These are phyloP conservation scores for Sodiomyces alkalinus DNA, from an alignment of 2,329 filamentous ascomycete genomes.

Conservation along the genomic window DNA sequence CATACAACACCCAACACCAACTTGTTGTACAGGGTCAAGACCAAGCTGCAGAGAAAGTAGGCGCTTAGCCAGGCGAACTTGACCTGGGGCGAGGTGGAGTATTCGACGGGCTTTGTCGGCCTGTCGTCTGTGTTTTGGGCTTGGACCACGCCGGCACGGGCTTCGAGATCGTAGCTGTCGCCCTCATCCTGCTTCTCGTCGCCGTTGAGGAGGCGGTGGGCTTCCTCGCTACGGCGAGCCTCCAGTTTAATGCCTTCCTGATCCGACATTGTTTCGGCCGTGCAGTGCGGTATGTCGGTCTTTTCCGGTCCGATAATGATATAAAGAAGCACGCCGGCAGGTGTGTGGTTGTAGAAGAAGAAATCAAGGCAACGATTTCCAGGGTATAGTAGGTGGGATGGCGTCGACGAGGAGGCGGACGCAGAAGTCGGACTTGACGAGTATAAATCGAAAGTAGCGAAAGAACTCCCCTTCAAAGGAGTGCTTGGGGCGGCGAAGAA, in stretches of 20 bases:
- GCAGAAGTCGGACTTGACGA: too few relatives aligned
- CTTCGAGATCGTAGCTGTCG: conserved; percentile 8
- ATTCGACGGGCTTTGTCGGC: conserved; percentile 16
- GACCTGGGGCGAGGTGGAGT: conserved; percentile 25
- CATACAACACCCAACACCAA: conserved; percentile 35
- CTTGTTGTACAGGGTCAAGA: conserved; percentile 44
- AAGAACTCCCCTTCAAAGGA: too few relatives aligned
- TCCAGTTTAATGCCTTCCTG: conserved; percentile 8
- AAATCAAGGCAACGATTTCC: not conserved
- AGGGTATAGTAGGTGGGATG: too few relatives aligned
- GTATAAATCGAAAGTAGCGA: too few relatives aligned
- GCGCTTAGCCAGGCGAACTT: conserved; percentile 34
- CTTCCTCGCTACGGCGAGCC: conserved; percentile 8
- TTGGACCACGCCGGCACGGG: conserved; percentile 4
- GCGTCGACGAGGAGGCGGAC: too few relatives aligned
- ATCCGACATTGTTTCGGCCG: conserved; percentile 8
- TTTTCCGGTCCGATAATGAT: conserved; percentile 3
- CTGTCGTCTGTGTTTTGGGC: conserved; percentile 3
- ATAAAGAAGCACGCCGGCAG: conserved; percentile 4
- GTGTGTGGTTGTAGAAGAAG: not conserved
- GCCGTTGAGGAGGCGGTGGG: conserved; percentile 8
- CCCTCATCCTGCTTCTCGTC: conserved; percentile 7
- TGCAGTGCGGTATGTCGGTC: conserved; percentile 1
- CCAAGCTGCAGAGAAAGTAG: conserved; percentile 33
- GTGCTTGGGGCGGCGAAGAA: conserved; percentile 3